Conservation (phyloP, 768 basidiomycete species). For the Cystobasidium onofrii region DNA sequence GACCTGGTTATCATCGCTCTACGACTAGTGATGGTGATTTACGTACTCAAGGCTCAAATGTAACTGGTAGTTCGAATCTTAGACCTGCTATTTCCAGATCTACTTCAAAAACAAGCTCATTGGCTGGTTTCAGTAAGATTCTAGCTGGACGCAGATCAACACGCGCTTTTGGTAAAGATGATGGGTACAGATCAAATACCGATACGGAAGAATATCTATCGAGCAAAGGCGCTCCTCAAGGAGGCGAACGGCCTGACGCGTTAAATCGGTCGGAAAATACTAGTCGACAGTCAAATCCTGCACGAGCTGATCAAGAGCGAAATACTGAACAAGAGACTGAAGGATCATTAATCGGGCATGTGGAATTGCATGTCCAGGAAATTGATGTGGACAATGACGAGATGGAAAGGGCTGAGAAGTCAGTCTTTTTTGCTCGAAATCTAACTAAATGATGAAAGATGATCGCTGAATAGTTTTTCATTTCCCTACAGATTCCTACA, state of each 20-base stretch:
- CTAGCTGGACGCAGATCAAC: neutral
- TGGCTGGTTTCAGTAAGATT: conserved; percentile 13
- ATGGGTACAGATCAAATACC: conserved; percentile 10
- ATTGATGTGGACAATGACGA: neutral
- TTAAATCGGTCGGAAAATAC: no score
- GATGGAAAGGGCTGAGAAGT: neutral
- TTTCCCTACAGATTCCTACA: conserved; percentile 3
- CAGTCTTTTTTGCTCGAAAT: neutral
- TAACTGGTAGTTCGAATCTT: neutral
- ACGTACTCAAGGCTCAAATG: neutral
- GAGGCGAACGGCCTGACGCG: no score
- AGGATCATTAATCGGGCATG: neutral
- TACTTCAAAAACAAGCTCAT: conserved; percentile 22
- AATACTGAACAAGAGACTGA: neutral
- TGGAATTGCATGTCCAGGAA: neutral
- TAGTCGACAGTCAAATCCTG: no score
- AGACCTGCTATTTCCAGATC: conserved; percentile 8
- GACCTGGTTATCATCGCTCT: neutral
- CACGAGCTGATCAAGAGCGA: neutral
- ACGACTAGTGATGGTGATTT: neutral
- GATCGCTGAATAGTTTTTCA: no score
- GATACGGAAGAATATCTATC: neutral
- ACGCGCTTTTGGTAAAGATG: neutral
- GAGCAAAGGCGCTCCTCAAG: neutral
- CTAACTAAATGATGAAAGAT: neutral